These are phyloP conservation scores for Cryptococcus hybrid DNA, from an alignment of 1,284 basidiomycete species.

Conservation along the genomic window DNA sequence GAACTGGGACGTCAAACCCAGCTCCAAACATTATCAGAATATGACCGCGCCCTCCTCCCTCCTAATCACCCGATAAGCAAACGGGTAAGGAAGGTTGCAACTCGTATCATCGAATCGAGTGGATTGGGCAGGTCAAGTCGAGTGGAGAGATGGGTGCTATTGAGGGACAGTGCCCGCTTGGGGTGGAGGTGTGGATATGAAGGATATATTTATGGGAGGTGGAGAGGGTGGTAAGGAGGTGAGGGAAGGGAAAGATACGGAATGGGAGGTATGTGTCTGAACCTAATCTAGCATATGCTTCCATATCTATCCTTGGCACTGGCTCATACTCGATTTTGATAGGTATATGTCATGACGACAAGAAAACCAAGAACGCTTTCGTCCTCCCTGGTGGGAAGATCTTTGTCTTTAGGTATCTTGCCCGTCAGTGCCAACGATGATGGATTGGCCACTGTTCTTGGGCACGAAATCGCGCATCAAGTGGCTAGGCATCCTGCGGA, in stretches of 20 bases:
- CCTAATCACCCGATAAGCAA: slow-evolving; percentile 63
- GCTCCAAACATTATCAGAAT: slow-evolving; percentile 58
- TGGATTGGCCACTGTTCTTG: slow-evolving; percentile 80
- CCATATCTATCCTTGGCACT: neutral
- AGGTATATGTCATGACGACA: slow-evolving; percentile 80
- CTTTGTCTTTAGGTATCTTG: slow-evolving; percentile 83
- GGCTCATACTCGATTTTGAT: slow-evolving; percentile 16
- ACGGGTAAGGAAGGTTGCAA: slow-evolving; percentile 68
- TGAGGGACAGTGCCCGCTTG: slow-evolving; percentile 31
- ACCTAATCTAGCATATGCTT: neutral
- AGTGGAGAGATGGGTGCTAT: slow-evolving; percentile 37
- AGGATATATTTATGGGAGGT: slow-evolving; percentile 31
- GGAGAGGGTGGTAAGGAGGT: slow-evolving; percentile 1
- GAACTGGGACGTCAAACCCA: slow-evolving; percentile 52
- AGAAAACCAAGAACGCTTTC: slow-evolving; percentile 72
- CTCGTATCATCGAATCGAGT: slow-evolving; percentile 69
- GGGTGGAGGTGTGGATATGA: slow-evolving; percentile 27
- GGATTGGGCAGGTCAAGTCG: slow-evolving; percentile 63
- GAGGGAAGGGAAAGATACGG: slow-evolving; percentile 48
- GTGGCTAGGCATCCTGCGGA: slow-evolving; percentile 77
- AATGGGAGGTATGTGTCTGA: slow-evolving; percentile 46
- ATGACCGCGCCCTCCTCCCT: slow-evolving; percentile 60
- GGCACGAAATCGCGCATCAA: slow-evolving; percentile 88
- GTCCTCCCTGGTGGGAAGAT: slow-evolving; percentile 72
- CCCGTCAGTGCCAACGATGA: slow-evolving; percentile 74